Conservation (phyloP, 2,329 filamentous ascomycete genomes). For the Aspergillus tubingensis region DNA sequence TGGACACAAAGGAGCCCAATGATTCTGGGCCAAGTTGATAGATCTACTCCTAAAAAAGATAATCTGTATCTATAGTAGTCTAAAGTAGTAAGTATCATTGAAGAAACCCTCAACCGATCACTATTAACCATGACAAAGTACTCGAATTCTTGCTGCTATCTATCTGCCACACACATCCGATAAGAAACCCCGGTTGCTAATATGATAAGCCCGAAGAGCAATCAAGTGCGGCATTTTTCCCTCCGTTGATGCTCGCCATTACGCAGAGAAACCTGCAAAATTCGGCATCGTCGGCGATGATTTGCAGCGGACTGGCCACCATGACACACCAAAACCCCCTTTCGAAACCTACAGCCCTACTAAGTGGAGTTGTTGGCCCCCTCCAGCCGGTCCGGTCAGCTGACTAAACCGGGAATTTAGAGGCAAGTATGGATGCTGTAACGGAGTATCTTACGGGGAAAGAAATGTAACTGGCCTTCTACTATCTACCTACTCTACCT, state of each 20-base stretch:
- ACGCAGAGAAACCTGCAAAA: constrained; percentile 23
- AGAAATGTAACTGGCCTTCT: too few relatives aligned
- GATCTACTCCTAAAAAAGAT: not conserved
- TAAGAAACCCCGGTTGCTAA: not conserved
- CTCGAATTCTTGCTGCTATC: constrained; percentile 4
- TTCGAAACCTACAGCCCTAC: constrained; percentile 22
- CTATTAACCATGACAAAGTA: constrained; percentile 16
- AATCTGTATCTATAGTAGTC: too few relatives aligned
- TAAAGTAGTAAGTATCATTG: too few relatives aligned
- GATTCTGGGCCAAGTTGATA: not conserved
- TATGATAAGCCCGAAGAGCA: constrained; percentile 1
- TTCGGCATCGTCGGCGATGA: constrained; percentile 19
- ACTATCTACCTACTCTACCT: too few relatives aligned
- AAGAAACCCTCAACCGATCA: not conserved
- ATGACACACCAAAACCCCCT: constrained; percentile 28
- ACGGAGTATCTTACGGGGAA: not conserved
- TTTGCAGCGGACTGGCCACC: constrained; percentile 27
- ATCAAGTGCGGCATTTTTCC: constrained; percentile 26
- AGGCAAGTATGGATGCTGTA: not conserved
- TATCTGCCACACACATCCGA: constrained; percentile 13
- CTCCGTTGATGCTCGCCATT: constrained; percentile 10
- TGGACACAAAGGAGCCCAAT: not conserved
- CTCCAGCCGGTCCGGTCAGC: constrained; percentile 19
- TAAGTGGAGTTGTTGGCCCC: constrained; percentile 20
- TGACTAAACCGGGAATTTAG: constrained; percentile 16